These are phyloP conservation scores for Hirsutella thompsonii DNA, from an alignment of 2,329 filamentous ascomycete genomes.

Conservation along the genomic window DNA sequence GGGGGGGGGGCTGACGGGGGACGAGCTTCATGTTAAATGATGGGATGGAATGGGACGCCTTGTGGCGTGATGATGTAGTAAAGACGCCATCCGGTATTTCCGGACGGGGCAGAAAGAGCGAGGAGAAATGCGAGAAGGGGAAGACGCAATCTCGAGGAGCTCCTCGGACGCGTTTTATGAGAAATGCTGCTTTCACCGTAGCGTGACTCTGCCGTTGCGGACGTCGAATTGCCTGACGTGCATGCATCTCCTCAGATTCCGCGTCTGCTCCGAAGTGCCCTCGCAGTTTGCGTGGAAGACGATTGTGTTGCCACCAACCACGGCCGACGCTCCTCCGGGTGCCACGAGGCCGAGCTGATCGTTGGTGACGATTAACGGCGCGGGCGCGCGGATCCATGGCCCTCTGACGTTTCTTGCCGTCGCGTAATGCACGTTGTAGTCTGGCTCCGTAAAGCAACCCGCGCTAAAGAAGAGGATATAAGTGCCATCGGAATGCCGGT, in stretches of 20 bases:
- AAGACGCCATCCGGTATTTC: too few species aligned
- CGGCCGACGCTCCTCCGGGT: neutral
- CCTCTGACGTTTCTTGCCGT: neutral
- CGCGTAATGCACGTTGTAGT: conserved; percentile 2
- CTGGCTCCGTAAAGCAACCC: neutral
- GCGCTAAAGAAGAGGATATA: conserved; percentile 1
- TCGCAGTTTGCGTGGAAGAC: conserved; percentile 2
- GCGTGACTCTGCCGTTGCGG: neutral
- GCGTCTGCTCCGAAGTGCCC: too few species aligned
- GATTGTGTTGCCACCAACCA: neutral
- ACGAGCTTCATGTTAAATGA: too few species aligned
- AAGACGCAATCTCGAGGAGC: too few species aligned
- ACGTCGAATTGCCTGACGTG: neutral
- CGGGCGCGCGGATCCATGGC: neutral
- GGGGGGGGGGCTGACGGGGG: too few species aligned
- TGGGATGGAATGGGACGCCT: too few species aligned
- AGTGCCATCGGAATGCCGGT: conserved; percentile 1
- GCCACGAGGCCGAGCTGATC: neutral
- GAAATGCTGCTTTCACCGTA: neutral
- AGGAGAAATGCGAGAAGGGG: too few species aligned
- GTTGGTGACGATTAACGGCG: neutral
- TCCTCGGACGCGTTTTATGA: too few species aligned
- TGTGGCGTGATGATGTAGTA: too few species aligned
- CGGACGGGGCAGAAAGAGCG: too few species aligned
- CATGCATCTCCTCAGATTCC: conserved; percentile 1